Evolutionary conservation across 169 alveolate genomes (phyloP), one percentile per base, ranked within the genome.

Genomic region (Plasmodium yoelii): DNA sequence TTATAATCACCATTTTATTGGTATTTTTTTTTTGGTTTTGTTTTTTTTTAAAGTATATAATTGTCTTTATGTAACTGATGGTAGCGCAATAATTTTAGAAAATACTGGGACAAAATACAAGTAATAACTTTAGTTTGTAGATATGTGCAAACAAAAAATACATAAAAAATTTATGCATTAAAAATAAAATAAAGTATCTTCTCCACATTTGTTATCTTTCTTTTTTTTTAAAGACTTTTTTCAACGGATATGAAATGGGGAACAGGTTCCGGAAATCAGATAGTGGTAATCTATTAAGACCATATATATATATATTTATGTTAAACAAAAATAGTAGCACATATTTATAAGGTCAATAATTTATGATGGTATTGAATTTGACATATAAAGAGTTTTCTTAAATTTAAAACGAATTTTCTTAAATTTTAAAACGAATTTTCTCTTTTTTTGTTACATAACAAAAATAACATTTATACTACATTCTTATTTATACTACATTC

Each of bases 171-270:
- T 28, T 1, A 28, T 3, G 2, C 39, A 28, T 28, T 28, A 28
- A 28, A 34, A 34, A 34, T 34, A 34, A 34, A 34, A 4, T 34
- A 34, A 34, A 34, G 42, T 34, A 6, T 34, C 0, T 34, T 34
- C 6, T 28, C 6, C 42, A 34, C 42, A 34, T 34, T 34, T 34
- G 42, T 34, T 26, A 34, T 77, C 3, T 42, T 9, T 64, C 51
- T 77, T 63, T 49, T 10, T 64, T 47, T 61, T 22, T 18, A 77
- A 34, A 77, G 89, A 24, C 89, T 77, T 46, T 77, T 56, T 55
- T 77, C 89, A 34, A 65, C 89, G 18, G 89, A 77, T 65, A 77
- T 77, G 89, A 77, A 77, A 77, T 77, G 89, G 89, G 89, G 89
- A 64, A 49, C 63, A 9, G 89, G 89, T 19, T 77, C 89, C 49